Evolutionary conservation across 768 basidiomycete species (phyloP).

Genomic region (Hygrophorus pudorinus): DNA sequence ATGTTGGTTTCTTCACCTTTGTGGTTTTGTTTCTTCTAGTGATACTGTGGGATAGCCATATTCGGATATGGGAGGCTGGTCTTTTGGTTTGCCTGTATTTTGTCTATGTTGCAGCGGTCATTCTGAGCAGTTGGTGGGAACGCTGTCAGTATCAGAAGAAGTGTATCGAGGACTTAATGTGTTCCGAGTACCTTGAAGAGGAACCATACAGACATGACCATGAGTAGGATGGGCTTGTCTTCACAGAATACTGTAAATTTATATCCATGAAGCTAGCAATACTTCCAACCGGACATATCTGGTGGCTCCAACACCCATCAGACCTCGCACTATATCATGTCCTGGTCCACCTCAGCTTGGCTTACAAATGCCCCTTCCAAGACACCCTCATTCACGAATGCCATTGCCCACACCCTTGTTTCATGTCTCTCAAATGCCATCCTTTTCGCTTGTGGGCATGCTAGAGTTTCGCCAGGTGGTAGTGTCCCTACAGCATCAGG

Average conservation of each 20-base stretch:
- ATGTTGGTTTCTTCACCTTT: conserved; percentile 89
- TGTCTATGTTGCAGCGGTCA: conserved; percentile 67
- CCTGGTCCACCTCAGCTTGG: conserved; percentile 22
- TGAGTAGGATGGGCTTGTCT: conserved; percentile 19
- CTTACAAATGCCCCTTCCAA: conserved; percentile 27
- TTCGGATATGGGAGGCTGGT: conserved; percentile 64
- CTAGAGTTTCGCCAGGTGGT: conserved; percentile 94
- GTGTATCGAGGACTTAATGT: conserved; percentile 38
- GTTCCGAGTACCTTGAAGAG: conserved; percentile 51
- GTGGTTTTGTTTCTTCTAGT: conserved; percentile 69
- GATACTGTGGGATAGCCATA: conserved; percentile 68
- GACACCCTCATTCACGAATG: conserved; percentile 35
- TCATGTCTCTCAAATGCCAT: conserved; percentile 49
- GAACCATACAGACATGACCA: conserved; percentile 57
- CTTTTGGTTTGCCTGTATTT: conserved; percentile 65
- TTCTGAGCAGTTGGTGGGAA: conserved; percentile 71
- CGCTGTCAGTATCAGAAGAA: conserved; percentile 39
- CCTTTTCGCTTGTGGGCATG: conserved; percentile 88
- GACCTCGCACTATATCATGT: conserved; percentile 32
- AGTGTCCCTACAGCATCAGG: conserved; percentile 63
- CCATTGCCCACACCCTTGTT: conserved; percentile 29
- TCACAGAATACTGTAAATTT: conserved; percentile 4
- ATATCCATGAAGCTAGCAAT: conserved; percentile 9
- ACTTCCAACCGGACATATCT: neutral
- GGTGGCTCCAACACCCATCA: conserved; percentile 24